These are phyloP conservation scores for Neotropicomus parvogracilis DNA, from an alignment of 1,284 basidiomycete species.

Conservation along the genomic window DNA sequence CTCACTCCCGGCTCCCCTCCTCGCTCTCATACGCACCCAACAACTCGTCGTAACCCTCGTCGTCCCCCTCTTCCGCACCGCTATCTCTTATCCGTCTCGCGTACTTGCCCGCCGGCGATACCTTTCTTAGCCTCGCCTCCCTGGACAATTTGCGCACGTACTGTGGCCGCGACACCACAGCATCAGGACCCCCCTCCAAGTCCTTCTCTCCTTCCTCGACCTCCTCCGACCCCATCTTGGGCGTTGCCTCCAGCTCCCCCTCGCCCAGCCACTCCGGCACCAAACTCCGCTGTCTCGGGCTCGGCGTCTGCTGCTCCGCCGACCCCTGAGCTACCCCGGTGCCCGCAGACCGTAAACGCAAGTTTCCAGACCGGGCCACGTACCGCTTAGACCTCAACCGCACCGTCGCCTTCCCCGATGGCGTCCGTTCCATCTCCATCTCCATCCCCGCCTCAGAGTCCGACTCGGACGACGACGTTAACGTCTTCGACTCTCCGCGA, in stretches of 20 bases:
- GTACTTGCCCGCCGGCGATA: conserved; percentile 41
- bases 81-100: conserved; percentile 46
- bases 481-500: conserved; percentile 31
- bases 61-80: conserved; percentile 69
- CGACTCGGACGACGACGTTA: conserved; percentile 15
- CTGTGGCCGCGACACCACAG: conserved; percentile 33
- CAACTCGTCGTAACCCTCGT: conserved; percentile 73
- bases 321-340: background rate
- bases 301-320: conserved; percentile 34
- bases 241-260: conserved; percentile 49
- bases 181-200: background rate
- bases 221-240: conserved; percentile 42
- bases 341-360: conserved; percentile 37
- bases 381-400: conserved; percentile 49
- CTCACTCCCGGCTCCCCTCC: conserved; percentile 37
- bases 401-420: conserved; percentile 37
- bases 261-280: conserved; percentile 56
- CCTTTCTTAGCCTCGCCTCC: conserved; percentile 45
- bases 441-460: conserved; percentile 44
- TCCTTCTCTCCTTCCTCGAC: conserved; percentile 5
- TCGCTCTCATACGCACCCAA: conserved; percentile 78
- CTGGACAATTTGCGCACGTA: conserved; percentile 44
- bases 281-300: conserved; percentile 39
- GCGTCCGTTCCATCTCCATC: conserved; percentile 27
- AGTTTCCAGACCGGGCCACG: conserved; percentile 41